A percentile compares a stretch with the other conserved stretches of the same genome.
Conservation (phyloP, 768 basidiomycete genomes). For the Calocera cornea region DNA sequence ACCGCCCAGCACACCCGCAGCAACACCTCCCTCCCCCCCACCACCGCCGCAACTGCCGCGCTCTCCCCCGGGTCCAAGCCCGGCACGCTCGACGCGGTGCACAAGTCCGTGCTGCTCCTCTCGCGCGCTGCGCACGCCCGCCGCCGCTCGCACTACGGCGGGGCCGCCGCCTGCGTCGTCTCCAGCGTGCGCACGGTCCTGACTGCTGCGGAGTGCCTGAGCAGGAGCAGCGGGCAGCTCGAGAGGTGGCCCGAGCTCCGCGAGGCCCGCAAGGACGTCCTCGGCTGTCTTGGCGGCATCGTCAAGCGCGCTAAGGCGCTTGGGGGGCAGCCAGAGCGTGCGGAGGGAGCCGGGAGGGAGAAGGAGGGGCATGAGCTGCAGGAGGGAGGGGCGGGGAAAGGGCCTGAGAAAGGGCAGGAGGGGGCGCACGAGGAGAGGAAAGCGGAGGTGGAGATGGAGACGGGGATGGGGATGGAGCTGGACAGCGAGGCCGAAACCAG, state of each 20-base stretch:
- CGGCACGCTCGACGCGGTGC: constrained; percentile 51
- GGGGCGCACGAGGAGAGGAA: too few relatives aligned
- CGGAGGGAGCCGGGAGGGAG: not conserved
- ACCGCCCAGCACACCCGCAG: constrained; percentile 33
- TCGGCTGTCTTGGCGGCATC: constrained; percentile 65
- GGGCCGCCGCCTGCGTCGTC: constrained; percentile 87
- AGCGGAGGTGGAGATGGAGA: constrained; percentile 38
- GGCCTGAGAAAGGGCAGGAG: constrained; percentile 16
- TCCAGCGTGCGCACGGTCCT: constrained; percentile 84
- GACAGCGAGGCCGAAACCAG: constrained; percentile 35
- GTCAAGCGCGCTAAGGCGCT: constrained; percentile 31
- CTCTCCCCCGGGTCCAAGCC: constrained; percentile 24
- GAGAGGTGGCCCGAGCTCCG: constrained; percentile 50
- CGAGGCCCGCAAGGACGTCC: constrained; percentile 66
- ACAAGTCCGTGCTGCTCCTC: constrained; percentile 73
- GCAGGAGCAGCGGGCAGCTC: constrained; percentile 65
- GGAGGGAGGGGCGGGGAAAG: constrained; percentile 33
- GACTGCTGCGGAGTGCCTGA: constrained; percentile 66
- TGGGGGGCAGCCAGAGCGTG: not conserved
- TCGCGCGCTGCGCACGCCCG: constrained; percentile 72
- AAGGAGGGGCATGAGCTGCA: not conserved
- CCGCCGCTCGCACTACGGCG: constrained; percentile 74
- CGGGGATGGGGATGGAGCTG: constrained; percentile 34
- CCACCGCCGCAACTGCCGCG: constrained; percentile 36
- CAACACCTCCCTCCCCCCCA: too few relatives aligned